Base-by-base conservation (phyloP, 2,329 filamentous ascomycete species). In the Colletotrichum noveboracense region DNA sequence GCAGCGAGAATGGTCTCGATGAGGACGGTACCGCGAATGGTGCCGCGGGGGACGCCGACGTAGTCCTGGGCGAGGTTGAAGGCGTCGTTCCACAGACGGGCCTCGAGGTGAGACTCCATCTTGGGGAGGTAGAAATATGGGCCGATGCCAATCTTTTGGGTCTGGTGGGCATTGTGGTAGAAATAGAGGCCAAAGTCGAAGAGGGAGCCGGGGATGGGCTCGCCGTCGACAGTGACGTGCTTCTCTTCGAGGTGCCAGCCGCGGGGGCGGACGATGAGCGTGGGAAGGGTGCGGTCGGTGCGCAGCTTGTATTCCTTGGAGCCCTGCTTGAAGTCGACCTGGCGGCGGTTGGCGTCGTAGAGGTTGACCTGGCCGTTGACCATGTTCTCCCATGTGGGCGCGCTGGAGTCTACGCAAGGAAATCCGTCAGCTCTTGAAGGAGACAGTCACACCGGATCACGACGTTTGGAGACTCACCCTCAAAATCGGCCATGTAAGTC, bases 121-220 rank as follows among this genome's bases (percentile, higher is more conserved):
- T 98, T 98, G 82, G 96, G 95, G 65, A 98, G 93, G 88, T 98
- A 98, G 86, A 98, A 99, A 92, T 99, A 98, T 74, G 97, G 97
- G 68, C 97, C 97, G 79, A 91, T 90, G 77, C 97, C 97, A 78
- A 92, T 92, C 85, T 93, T 93, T 81, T 98, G 92, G 66, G 96
- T 91, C 90, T 98, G 95, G 82, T 93, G 90, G 78, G 96, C 97
- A 85, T 98, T 99, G 92, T 98, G 96, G 93, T 95, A 98, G 89
- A 99, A 98, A 90, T 98, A 98, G 68, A 98, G 92, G 83, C 97
- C 97, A 84, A 98, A 99, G 88, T 99, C 97, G 86, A 98, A 98
- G 75, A 99, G 91, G 77, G 93, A 92, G 75, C 94, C 97, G 28
- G 96, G 98, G 81, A 98, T 97, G 82, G 97, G 93, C 90, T 98